Evolutionary conservation across 805 yeast genomes (phyloP), one percentile per base, ranked within the genome.

Genomic region (Grigorovia transvaalensis): DNA sequence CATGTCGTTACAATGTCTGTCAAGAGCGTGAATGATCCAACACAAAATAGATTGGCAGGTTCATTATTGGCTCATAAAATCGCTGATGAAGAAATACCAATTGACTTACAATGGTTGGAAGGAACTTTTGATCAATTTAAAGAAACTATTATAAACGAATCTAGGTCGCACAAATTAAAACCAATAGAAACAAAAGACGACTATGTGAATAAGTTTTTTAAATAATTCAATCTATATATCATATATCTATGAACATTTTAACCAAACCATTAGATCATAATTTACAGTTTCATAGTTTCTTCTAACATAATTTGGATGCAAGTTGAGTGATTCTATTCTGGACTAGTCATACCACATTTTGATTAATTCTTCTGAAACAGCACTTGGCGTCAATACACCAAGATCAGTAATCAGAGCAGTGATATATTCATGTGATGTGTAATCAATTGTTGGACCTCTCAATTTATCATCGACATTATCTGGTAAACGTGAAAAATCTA

Each of bases 291-390:
- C 8, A 44, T 43, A 9, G 8, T 43, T 43, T 4, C 19, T 19
- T 43, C 29, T 20, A 27, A 11, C 7, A 43, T 27, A 45, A 11
- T n/a, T 30, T 9, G 17, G 27, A 33, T 33, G 38, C 11, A 9
- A 11, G 15, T 33, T 33, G 9, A 13, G 15, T 11, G 15, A 33
- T 33, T 33, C 15, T 4, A 33, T 11, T 33, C 15, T 35, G 12
- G 15, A 38, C 67, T 67, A 90, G 68, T 90, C 97, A 63, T 89
- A 90, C 97, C 97, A 93, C 81, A 93, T 88, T 71, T 93, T 93
- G 66, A 93, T 93, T 68, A 93, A 77, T 71, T 93, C 99, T 67
- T 93, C 99, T n/a, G 96, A 85, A 19, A 93, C 99, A 0, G 98
- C 98, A 54, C 96, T 85, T 12, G 99, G 96, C 7, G 99, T 93